phyloP scores from a whole-genome alignment of 2,329 filamentous ascomycete species.

The Colletotrichum graminicola region DNA sequence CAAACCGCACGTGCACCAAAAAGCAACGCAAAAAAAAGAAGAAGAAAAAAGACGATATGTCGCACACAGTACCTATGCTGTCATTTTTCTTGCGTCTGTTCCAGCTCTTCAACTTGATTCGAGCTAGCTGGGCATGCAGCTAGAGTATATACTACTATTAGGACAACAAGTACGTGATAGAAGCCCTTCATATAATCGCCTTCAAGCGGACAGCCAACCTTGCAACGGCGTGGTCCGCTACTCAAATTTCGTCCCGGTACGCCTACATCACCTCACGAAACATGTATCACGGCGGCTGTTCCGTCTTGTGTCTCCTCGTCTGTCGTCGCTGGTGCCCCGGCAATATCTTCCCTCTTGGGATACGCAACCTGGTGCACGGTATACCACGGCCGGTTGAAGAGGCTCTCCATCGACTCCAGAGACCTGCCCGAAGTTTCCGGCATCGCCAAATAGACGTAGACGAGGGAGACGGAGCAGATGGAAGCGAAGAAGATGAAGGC shows the following conservation, averaged over 20 bases:
- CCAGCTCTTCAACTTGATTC: not conserved
- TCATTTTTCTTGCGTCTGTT: not conserved
- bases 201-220: not conserved
- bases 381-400: constrained; percentile 49
- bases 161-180: not conserved
- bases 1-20: not conserved
- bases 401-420: constrained; percentile 48
- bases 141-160: not conserved
- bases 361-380: constrained; percentile 48
- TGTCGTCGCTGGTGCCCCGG: not conserved
- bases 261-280: not conserved
- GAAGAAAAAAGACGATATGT: not conserved
- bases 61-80: too few relatives aligned
- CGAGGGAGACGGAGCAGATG: constrained; percentile 29
- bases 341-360: constrained; percentile 45
- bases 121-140: not conserved
- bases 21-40: not conserved
- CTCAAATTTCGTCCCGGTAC: not conserved
- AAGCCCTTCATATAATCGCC: not conserved
- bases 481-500: constrained; percentile 38
- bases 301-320: not conserved
- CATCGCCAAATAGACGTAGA: constrained; percentile 51
- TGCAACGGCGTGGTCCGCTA: not conserved
- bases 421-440: constrained; percentile 50
- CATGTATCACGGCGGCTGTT: not conserved